Evolutionary conservation across 768 basidiomycete genomes (phyloP).

Genomic region (Panellus pusillus): DNA sequence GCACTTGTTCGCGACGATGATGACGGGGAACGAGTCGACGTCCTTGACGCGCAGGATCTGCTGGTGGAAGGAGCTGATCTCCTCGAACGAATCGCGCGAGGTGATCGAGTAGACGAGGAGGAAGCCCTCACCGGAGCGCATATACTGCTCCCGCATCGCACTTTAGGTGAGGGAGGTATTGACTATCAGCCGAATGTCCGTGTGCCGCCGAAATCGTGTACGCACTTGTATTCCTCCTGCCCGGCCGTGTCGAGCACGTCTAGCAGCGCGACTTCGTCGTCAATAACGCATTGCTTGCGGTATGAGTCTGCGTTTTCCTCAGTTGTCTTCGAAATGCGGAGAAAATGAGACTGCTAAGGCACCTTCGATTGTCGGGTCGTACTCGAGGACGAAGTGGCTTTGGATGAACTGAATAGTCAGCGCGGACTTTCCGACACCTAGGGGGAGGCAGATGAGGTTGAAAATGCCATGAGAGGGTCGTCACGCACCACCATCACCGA

Average conservation of each 20-base stretch:
- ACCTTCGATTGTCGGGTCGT: conserved; percentile 19
- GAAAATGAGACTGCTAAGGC: conserved; percentile 35
- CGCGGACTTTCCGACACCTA: conserved; percentile 71
- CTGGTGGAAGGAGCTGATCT: conserved; percentile 94
- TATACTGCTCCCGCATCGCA: conserved; percentile 99
- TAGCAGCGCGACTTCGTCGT: conserved; percentile 96
- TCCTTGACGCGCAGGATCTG: conserved; percentile 97
- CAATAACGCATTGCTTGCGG: conserved; percentile 94
- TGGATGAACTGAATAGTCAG: conserved; percentile 99
- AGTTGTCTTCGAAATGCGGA: not conserved
- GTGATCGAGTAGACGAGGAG: conserved; percentile 97
- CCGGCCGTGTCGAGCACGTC: conserved; percentile 98
- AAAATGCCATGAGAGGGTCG: no score
- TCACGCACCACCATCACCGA: conserved; percentile 70
- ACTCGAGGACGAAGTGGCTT: conserved; percentile 90
- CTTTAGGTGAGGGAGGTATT: conserved; percentile 36
- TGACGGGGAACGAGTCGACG: conserved; percentile 91
- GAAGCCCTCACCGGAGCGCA: conserved; percentile 98
- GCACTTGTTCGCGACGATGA: conserved; percentile 97
- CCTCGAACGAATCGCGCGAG: conserved; percentile 96
- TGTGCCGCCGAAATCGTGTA: conserved; percentile 16
- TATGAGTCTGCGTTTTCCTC: conserved; percentile 75
- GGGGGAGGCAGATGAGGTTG: not conserved
- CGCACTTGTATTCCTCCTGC: conserved; percentile 96
- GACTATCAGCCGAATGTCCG: not conserved